Percentiles rank a stretch among this genome's conserved stretches.
Evolutionary conservation across 2,329 filamentous ascomycete genomes (phyloP).

Genomic region (Aciculosporium take): DNA sequence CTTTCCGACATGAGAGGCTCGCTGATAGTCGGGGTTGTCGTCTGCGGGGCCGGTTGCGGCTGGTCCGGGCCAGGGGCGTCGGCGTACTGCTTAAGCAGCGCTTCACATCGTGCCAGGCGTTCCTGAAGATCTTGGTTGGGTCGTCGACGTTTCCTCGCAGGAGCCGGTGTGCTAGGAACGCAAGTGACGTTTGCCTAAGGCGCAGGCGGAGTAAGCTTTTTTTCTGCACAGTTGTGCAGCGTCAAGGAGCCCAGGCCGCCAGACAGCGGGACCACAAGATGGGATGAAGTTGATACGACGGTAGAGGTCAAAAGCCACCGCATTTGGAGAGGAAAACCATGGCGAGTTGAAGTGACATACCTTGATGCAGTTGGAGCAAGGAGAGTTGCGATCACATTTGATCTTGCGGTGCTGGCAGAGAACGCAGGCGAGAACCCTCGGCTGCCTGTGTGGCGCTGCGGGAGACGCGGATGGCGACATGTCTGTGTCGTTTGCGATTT

Average conservation of each 20-base stretch:
- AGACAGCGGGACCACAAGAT: slow-evolving; percentile 1
- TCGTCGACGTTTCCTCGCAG: slow-evolving; percentile 42
- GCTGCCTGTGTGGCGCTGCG: slow-evolving; percentile 21
- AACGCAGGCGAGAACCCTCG: slow-evolving; percentile 38
- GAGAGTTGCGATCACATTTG: slow-evolving; percentile 45
- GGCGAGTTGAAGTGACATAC: slow-evolving; percentile 23
- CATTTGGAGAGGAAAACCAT: no score
- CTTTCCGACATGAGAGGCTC: slow-evolving; percentile 14
- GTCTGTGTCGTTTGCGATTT: slow-evolving; percentile 10
- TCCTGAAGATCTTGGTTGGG: slow-evolving; percentile 50
- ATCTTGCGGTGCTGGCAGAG: slow-evolving; percentile 49
- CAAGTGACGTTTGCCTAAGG: slow-evolving; percentile 43
- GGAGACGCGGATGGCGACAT: slow-evolving; percentile 19
- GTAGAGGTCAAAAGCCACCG: neutral
- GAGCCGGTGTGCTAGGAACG: slow-evolving; percentile 45
- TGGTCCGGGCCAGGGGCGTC: slow-evolving; percentile 17
- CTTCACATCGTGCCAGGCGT: slow-evolving; percentile 43
- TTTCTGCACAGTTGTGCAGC: neutral
- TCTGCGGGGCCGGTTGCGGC: slow-evolving; percentile 8
- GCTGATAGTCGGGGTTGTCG: slow-evolving; percentile 2
- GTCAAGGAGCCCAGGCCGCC: neutral
- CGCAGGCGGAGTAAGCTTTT: slow-evolving; percentile 6
- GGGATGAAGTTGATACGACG: neutral
- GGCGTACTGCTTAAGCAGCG: slow-evolving; percentile 43
- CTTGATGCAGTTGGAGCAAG: slow-evolving; percentile 47